These are phyloP conservation scores for Eucalyptus sp. DNA, from an alignment of 345 rosid genomes.

Conservation along the genomic window DNA sequence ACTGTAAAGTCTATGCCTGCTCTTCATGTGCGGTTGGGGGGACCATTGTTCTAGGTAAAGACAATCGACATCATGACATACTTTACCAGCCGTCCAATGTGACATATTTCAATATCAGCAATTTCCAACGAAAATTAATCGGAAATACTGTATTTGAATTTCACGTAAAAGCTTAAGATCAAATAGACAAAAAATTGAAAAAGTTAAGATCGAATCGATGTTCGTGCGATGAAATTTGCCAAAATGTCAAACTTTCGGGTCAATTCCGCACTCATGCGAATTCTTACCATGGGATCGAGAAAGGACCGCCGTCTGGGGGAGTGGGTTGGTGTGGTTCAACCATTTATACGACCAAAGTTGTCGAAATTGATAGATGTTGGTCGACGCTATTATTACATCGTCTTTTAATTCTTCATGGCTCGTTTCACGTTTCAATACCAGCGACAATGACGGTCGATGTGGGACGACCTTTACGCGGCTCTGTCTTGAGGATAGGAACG, in stretches of 20 bases:
- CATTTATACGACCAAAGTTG: neutral
- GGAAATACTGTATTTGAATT: fast-evolving
- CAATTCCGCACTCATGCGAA: neutral
- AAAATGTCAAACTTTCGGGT: neutral
- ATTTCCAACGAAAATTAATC: too few species aligned
- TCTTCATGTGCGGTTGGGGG: neutral
- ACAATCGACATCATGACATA: fast-evolving
- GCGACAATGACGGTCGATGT: neutral
- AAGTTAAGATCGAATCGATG: fast-evolving
- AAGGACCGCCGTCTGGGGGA: neutral
- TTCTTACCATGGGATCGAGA: neutral
- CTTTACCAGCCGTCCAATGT: neutral
- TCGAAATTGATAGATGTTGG: neutral
- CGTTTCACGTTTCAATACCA: neutral
- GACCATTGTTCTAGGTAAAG: neutral
- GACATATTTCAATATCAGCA: too few species aligned
- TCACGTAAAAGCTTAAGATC: fast-evolving
- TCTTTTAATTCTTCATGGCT: neutral
- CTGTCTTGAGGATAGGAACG: neutral
- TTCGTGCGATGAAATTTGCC: fast-evolving
- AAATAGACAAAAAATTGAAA: neutral
- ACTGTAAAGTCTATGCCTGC: neutral
- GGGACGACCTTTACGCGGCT: neutral
- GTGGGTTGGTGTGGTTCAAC: neutral
- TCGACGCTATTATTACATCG: neutral